phyloP scores from a whole-genome alignment of 192 early-diverging fungal genomes.

The Chytriomyces confervae region DNA sequence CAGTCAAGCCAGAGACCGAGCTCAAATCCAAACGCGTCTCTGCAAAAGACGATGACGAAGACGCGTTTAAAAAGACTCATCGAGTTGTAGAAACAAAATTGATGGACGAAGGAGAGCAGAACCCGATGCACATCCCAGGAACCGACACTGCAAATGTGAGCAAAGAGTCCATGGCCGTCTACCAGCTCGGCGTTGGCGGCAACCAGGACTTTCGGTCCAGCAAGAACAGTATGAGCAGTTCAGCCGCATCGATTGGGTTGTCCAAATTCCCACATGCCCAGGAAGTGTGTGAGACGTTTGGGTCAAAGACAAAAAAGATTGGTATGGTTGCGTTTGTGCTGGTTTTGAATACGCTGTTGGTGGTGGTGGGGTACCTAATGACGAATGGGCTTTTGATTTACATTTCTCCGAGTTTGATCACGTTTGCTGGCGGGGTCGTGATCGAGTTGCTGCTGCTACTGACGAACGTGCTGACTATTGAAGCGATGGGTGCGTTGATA shows the following conservation, averaged over 20 bases:
- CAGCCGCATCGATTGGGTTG: constrained; percentile 21
- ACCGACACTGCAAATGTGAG: background rate
- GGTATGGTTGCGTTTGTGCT: background rate
- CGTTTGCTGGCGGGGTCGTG: constrained; percentile 34
- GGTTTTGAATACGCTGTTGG: constrained; percentile 19
- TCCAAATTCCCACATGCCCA: constrained; percentile 31
- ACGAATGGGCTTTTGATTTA: background rate
- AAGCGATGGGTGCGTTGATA: constrained; percentile 20
- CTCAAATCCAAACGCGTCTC: background rate
- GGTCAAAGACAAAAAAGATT: constrained; percentile 13
- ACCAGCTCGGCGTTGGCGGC: too few relatives aligned
- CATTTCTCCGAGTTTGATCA: constrained; percentile 15
- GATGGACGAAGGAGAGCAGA: background rate
- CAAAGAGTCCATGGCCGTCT: background rate
- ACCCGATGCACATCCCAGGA: background rate
- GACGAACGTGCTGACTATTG: constrained; percentile 23
- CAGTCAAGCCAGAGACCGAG: too few relatives aligned
- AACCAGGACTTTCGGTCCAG: background rate
- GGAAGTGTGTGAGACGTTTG: constrained; percentile 35
- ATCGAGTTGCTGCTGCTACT: constrained; percentile 25
- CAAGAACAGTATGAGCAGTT: constrained; percentile 10
- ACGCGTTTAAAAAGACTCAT: background rate
- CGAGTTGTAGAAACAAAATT: background rate
- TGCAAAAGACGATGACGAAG: background rate
- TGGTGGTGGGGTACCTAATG: constrained; percentile 12